Percentiles rank a stretch among this genome's conserved stretches.
Conservation (phyloP, 164 flowering plant genomes). For the Chloranthus sessilifolius region DNA sequence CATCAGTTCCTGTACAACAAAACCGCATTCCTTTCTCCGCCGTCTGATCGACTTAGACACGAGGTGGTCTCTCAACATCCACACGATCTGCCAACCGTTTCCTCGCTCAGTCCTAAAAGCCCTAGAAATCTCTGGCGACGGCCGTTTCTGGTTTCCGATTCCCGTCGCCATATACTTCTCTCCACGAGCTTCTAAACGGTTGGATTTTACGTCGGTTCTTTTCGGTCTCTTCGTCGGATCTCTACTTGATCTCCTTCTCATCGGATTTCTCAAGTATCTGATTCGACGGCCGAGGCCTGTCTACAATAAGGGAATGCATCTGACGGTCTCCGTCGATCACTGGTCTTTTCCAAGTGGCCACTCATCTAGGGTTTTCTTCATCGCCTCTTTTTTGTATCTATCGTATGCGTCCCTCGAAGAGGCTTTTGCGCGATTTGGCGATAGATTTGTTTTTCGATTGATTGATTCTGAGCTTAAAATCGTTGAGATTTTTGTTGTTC, state of each 20-base stretch:
- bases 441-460: neutral
- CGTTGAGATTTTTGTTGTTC: conserved; percentile 12
- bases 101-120: conserved; percentile 45
- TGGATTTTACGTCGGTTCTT: conserved; percentile 24
- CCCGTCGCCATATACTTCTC: conserved; percentile 42
- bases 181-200: conserved; percentile 18
- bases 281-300: conserved; percentile 72
- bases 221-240: conserved; percentile 39
- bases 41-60: conserved; percentile 41
- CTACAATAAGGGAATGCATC: conserved; percentile 59
- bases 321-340: conserved; percentile 63
- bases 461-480: conserved; percentile 14
- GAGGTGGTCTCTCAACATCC: conserved; percentile 45
- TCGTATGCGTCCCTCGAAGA: conserved; percentile 15
- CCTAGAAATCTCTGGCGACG: conserved; percentile 82
- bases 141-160: conserved; percentile 62
- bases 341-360: conserved; percentile 95
- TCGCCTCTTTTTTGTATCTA: conserved; percentile 43
- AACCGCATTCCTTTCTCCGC: conserved; percentile 31
- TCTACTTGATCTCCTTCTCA: conserved; percentile 53
- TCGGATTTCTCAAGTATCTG: conserved; percentile 47
- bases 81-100: conserved; percentile 35
- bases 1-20: no score
- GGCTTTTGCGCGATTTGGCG: conserved; percentile 12
- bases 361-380: conserved; percentile 65